Evolutionary conservation across 495 filamentous ascomycete genomes (phyloP).

Genomic region (Staphylotrichum tortipilum): DNA sequence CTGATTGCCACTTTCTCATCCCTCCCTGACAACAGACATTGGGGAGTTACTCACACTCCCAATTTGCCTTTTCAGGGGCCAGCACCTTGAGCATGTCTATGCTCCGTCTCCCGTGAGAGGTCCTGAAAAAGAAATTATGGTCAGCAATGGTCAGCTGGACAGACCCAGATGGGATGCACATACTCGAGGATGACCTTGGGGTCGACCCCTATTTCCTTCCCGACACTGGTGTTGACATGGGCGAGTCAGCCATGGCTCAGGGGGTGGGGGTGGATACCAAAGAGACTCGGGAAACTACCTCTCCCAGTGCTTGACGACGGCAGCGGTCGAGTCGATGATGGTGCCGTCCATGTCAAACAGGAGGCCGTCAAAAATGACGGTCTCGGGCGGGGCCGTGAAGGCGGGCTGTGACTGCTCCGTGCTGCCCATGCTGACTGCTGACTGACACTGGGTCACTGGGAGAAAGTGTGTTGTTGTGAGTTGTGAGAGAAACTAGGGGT

Average conservation of each 20-base stretch:
- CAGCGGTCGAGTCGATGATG: constrained; percentile 69
- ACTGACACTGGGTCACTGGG: too few species aligned
- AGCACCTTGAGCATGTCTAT: constrained; percentile 73
- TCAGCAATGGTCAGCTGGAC: background rate
- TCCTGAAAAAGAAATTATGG: constrained; percentile 22
- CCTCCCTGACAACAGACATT: too few species aligned
- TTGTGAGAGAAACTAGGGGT: too few species aligned
- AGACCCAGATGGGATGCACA: background rate
- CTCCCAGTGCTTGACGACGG: constrained; percentile 90
- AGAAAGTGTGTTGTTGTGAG: too few species aligned
- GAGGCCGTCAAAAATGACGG: constrained; percentile 61
- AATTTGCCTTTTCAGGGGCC: constrained; percentile 72
- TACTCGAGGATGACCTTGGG: constrained; percentile 66
- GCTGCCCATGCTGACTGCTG: constrained; percentile 17
- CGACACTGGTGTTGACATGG: constrained; percentile 48
- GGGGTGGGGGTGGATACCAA: background rate
- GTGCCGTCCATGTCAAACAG: constrained; percentile 92
- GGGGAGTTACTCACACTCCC: constrained; percentile 63
- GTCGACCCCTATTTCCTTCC: constrained; percentile 71
- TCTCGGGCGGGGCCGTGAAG: constrained; percentile 53
- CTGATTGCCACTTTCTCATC: too few species aligned
- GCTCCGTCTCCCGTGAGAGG: constrained; percentile 78
- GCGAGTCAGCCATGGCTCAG: constrained; percentile 5
- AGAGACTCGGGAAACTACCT: constrained; percentile 52
- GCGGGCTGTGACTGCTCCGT: background rate